Evolutionary conservation across 176 grass and related monocot genomes (phyloP).

Genomic region (Otatea glauca): DNA sequence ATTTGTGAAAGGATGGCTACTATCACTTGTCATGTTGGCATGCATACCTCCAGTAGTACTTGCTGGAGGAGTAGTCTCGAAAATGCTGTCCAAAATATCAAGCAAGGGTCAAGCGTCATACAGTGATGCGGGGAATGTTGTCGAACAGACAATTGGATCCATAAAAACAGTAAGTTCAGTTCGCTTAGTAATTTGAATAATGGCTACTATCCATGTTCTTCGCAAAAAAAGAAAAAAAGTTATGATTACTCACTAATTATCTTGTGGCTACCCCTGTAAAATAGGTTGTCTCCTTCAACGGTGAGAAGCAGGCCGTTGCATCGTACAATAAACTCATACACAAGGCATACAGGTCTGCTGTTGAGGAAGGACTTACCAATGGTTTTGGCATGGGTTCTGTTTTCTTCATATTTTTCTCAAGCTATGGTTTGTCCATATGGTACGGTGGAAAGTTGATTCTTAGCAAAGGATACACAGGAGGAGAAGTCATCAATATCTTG

Average conservation of each 20-base stretch:
- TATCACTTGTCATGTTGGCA: conserved; percentile 82
- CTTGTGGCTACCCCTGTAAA: conserved; percentile 30
- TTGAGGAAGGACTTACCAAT: conserved; percentile 65
- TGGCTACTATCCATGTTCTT: neutral
- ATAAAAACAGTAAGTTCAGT: conserved; percentile 76
- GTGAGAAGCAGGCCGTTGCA: conserved; percentile 66
- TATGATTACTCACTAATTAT: conserved; percentile 5
- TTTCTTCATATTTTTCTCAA: conserved; percentile 68
- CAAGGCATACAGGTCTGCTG: conserved; percentile 49
- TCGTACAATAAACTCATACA: conserved; percentile 63
- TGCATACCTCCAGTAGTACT: conserved; percentile 69
- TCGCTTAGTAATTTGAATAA: neutral
- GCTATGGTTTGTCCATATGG: conserved; percentile 70
- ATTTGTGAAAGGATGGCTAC: conserved; percentile 84
- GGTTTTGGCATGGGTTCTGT: conserved; percentile 71
- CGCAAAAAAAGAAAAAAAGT: neutral
- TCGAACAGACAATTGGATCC: conserved; percentile 72
- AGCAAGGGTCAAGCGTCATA: conserved; percentile 64
- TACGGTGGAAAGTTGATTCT: conserved; percentile 64
- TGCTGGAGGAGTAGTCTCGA: conserved; percentile 63
- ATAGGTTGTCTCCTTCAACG: conserved; percentile 80
- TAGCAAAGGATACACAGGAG: conserved; percentile 64
- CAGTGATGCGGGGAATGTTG: conserved; percentile 68
- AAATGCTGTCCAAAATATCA: conserved; percentile 64
- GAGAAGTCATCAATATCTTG: conserved; percentile 63